These are phyloP conservation scores for Vitis hybrid DNA, from an alignment of 177 flowering plant species.

Conservation along the genomic window DNA sequence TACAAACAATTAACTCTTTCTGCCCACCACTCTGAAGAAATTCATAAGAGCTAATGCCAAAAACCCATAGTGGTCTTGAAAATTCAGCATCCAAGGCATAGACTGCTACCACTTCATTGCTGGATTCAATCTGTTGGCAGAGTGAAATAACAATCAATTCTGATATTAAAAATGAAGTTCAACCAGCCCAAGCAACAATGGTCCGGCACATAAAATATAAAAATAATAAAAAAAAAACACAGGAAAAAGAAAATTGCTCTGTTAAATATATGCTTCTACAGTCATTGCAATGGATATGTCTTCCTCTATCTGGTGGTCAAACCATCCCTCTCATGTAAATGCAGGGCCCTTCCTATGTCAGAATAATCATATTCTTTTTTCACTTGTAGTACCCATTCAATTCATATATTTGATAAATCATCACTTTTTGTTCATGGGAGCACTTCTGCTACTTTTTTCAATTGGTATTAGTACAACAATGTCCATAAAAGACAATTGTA, in stretches of 20 bases:
- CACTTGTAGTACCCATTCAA: no score
- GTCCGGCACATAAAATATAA: background rate
- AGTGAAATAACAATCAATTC: background rate
- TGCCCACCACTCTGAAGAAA: constrained; percentile 41
- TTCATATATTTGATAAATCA: no score
- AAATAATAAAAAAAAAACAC: no score
- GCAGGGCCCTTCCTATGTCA: background rate
- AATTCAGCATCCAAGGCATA: constrained; percentile 87
- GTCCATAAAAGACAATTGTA: no score
- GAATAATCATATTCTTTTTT: background rate
- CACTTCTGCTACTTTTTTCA: no score
- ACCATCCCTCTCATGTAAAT: background rate
- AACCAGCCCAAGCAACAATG: background rate
- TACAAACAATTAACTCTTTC: constrained; percentile 64
- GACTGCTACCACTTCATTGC: constrained; percentile 56
- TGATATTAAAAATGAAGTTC: background rate
- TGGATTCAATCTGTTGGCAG: constrained; percentile 59
- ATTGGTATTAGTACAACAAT: no score
- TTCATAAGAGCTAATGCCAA: constrained; percentile 83
- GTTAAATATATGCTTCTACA: background rate
- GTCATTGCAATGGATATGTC: background rate
- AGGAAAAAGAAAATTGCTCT: background rate
- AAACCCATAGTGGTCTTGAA: constrained; percentile 84
- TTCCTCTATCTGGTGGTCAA: background rate
- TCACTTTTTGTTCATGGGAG: no score